Conservation (phyloP, 2,329 filamentous ascomycete genomes). For the Coleophoma eucalyptorum region DNA sequence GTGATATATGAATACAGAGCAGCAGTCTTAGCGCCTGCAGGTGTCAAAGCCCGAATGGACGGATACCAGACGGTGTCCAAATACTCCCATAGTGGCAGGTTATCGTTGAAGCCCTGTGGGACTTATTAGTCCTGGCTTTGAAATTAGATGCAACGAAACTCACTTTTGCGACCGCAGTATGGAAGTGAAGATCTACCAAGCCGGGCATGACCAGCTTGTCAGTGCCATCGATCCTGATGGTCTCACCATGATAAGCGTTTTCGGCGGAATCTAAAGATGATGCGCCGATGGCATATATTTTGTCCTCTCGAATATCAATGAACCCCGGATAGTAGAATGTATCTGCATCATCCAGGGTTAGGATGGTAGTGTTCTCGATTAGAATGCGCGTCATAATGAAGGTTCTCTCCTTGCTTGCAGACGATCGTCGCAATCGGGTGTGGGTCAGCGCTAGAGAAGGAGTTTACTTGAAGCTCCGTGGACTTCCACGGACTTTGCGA, state of each 20-base stretch:
- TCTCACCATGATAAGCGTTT: slow-evolving; percentile 12
- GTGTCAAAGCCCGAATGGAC: slow-evolving; percentile 15
- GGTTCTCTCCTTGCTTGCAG: too few species aligned
- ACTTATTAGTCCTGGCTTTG: neutral
- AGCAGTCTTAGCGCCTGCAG: slow-evolving; percentile 6
- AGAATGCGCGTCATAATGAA: slow-evolving; percentile 14
- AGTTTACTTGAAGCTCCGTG: neutral
- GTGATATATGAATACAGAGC: slow-evolving; percentile 17
- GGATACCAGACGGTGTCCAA: slow-evolving; percentile 20
- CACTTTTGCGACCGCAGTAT: slow-evolving; percentile 20
- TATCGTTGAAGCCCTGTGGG: slow-evolving; percentile 15
- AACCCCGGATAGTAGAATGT: slow-evolving; percentile 16
- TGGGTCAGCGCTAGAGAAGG: too few species aligned
- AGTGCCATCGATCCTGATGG: slow-evolving; percentile 15
- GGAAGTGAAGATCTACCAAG: slow-evolving; percentile 19
- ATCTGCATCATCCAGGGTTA: slow-evolving; percentile 17
- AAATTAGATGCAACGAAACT: neutral
- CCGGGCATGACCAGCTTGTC: slow-evolving; percentile 20
- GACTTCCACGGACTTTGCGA: neutral
- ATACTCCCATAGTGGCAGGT: slow-evolving; percentile 20
- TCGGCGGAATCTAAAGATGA: slow-evolving; percentile 1
- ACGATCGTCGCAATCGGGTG: too few species aligned
- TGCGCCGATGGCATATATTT: slow-evolving; percentile 9
- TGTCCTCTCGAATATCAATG: slow-evolving; percentile 17
- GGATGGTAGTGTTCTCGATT: slow-evolving; percentile 15